phyloP scores from a whole-genome alignment of 2,329 filamentous ascomycete genomes.

The Fusarium musae region DNA sequence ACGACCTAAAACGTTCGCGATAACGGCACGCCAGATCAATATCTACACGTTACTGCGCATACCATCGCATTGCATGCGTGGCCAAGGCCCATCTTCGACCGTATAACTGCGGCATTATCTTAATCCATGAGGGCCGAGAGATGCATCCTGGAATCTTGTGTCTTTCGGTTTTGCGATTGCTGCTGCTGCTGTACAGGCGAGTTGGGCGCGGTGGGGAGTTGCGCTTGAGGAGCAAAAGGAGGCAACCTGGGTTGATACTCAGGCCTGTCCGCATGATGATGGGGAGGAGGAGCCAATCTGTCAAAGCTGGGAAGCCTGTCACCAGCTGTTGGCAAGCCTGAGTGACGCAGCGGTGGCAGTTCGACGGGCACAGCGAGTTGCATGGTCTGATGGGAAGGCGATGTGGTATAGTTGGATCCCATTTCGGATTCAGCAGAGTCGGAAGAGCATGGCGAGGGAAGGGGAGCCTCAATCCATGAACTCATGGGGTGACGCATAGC shows the following conservation, averaged over 20 bases:
- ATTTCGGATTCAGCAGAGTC: slow-evolving; percentile 72
- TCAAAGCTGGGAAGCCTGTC: slow-evolving; percentile 48
- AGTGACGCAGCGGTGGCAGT: slow-evolving; percentile 51
- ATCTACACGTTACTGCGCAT: background rate
- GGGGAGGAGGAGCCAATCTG: slow-evolving; percentile 19
- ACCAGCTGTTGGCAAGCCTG: background rate
- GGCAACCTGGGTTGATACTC: slow-evolving; percentile 27
- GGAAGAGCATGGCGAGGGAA: slow-evolving; percentile 55
- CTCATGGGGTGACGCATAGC: slow-evolving; percentile 36
- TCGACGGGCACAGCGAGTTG: slow-evolving; percentile 54
- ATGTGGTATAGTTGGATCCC: slow-evolving; percentile 70
- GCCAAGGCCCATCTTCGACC: background rate
- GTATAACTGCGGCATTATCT: background rate
- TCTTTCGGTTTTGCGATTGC: slow-evolving; percentile 26
- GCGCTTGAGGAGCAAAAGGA: slow-evolving; percentile 28
- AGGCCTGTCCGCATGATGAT: slow-evolving; percentile 11
- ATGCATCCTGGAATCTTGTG: slow-evolving; percentile 42
- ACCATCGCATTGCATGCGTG: background rate
- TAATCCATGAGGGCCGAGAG: slow-evolving; percentile 39
- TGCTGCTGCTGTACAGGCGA: slow-evolving; percentile 41
- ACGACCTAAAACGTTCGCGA: background rate
- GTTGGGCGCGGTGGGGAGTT: slow-evolving; percentile 45
- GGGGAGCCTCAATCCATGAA: slow-evolving; percentile 47
- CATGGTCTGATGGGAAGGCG: slow-evolving; percentile 57
- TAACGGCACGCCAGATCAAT: background rate